A percentile compares a stretch with the other conserved stretches of the same genome.
Evolutionary conservation across 208 protist species (phyloP).

Genomic region (Angomonas ambiguus): DNA sequence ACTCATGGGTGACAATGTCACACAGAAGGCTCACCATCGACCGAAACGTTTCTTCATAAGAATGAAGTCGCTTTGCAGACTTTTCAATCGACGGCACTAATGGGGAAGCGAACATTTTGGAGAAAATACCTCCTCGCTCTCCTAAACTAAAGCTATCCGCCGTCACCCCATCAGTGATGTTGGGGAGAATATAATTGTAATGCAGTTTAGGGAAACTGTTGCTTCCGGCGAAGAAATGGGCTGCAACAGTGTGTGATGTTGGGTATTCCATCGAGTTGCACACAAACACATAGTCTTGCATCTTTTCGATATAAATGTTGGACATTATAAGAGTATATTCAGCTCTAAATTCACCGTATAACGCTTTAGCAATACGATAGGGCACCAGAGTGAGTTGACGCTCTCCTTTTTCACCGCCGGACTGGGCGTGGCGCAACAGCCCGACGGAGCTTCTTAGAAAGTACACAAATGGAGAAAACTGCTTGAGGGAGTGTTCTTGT

Average conservation of each 20-base stretch:
- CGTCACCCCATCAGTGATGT: not conserved
- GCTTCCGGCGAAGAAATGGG: slow-evolving; percentile 13
- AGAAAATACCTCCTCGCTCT: slow-evolving; percentile 47
- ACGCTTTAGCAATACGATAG: slow-evolving; percentile 54
- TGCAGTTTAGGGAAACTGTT: not conserved
- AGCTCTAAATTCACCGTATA: slow-evolving; percentile 67
- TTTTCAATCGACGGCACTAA: slow-evolving; percentile 73
- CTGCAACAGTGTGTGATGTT: slow-evolving; percentile 11
- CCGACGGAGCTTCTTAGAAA: slow-evolving; percentile 53
- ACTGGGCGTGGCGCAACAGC: slow-evolving; percentile 44
- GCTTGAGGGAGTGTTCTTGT: slow-evolving; percentile 72
- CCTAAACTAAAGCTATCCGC: slow-evolving; percentile 36
- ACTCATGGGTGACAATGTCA: slow-evolving; percentile 85
- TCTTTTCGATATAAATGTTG: slow-evolving; percentile 58
- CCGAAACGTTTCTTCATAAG: slow-evolving; percentile 83
- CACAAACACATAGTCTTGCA: slow-evolving; percentile 73
- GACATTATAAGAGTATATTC: slow-evolving; percentile 78
- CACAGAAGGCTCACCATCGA: slow-evolving; percentile 63
- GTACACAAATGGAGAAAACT: slow-evolving; percentile 61
- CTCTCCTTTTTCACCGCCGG: slow-evolving; percentile 16
- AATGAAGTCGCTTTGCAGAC: slow-evolving; percentile 41
- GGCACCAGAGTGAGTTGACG: slow-evolving; percentile 33
- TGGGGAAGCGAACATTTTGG: slow-evolving; percentile 39
- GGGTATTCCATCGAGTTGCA: slow-evolving; percentile 59
- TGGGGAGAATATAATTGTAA: not conserved